Evolutionary conservation across 75 land plant species (phyloP), one percentile per base, ranked within the genome.

Genomic region (Isoetes taiwanensis): DNA sequence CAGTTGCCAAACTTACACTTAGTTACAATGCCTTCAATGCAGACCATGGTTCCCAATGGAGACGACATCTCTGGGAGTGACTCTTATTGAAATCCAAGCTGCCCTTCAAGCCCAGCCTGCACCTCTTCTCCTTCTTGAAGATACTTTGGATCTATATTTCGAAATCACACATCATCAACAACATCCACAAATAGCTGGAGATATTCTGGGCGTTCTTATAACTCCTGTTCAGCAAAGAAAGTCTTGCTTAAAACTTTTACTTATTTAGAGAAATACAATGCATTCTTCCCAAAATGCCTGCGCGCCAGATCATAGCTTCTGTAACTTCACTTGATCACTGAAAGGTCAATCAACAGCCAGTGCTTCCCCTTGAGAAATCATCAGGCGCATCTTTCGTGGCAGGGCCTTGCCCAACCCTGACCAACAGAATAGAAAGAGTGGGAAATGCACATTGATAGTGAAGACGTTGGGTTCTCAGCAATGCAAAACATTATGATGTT

Each of bases 341-440:
- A n/a, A 46, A 46, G 50, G n/a, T 46, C 50, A 23, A 46, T n/a
- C 21, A 46, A 23, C 6, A 46, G 50, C 19, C 50, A 19, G 50
- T 46, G 50, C 50, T n/a, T 46, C 16, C 50, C 50, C n/a, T n/a
- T n/a, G 63, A 14, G 68, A 34, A 21, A 86, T 78, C 82, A 81
- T 79, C 30, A 63, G 70, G 21, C 70, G 58, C 35, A 81, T 78
- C 14, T 80, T 73, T 71, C 71, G 74, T 73, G 75, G 82, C 82
- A 5, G 75, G 41, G 0, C 89, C 88, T 75, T 71, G 78, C 1
- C 89, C 94, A 26, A 68, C 71, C 90, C 81, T n/a, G n/a, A n/a
- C n/a, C n/a, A n/a, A n/a, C n/a, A n/a, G n/a, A n/a, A n/a, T n/a
- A n/a, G 2, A 24, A 2, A 34, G 37, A 33, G 12, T 29, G 16